Evolutionary conservation across 2,329 filamentous ascomycete genomes (phyloP).

Genomic region (Arthroderma uncinatum): DNA sequence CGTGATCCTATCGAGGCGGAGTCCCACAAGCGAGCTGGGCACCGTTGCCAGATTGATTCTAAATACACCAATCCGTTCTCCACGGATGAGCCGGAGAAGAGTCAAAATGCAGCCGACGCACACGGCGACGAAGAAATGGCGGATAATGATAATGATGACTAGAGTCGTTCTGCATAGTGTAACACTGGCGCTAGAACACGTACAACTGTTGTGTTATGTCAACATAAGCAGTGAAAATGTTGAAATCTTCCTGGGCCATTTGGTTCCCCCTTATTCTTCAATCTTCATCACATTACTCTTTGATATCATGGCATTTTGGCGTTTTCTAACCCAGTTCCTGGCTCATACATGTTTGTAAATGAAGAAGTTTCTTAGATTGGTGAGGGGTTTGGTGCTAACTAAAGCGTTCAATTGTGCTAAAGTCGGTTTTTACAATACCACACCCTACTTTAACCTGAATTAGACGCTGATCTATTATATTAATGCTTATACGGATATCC

Average conservation of each 20-base stretch:
- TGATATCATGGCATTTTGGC: background rate
- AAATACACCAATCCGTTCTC: slow-evolving; percentile 30
- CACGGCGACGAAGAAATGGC: slow-evolving; percentile 3
- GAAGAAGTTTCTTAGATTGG: no score
- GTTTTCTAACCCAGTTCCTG: background rate
- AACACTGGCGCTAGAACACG: background rate
- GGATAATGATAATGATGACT: background rate
- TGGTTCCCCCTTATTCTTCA: background rate
- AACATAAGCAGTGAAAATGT: background rate
- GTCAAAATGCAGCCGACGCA: background rate
- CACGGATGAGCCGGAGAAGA: slow-evolving; percentile 2
- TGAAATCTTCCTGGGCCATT: background rate
- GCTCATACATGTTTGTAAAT: no score
- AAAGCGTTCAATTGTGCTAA: no score
- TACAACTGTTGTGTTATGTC: background rate
- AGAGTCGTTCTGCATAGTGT: background rate
- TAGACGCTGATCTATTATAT: no score
- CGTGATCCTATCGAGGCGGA: slow-evolving; percentile 42
- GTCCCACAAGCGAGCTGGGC: slow-evolving; percentile 36
- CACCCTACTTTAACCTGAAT: no score
- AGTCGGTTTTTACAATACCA: no score
- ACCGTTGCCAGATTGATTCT: slow-evolving; percentile 38
- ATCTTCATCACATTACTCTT: background rate
- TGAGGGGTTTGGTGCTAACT: no score
- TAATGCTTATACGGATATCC: no score